phyloP scores from a whole-genome alignment of 495 filamentous ascomycete genomes.

The Penicillium lividum region DNA sequence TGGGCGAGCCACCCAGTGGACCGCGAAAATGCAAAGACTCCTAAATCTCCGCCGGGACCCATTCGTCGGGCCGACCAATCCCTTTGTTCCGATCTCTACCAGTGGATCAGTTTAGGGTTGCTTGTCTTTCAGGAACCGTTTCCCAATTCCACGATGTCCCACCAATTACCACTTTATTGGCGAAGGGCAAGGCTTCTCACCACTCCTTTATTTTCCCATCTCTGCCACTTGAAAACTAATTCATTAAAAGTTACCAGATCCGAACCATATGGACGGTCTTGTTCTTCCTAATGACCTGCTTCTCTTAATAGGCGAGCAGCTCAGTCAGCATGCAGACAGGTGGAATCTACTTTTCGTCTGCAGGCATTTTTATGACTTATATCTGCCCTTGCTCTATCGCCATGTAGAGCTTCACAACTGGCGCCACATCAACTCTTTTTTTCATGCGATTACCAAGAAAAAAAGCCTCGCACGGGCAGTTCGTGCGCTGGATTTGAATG shows the following conservation, averaged over 20 bases:
- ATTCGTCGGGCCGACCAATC: background rate
- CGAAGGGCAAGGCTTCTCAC: too few species aligned
- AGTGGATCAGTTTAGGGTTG: background rate
- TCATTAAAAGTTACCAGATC: background rate
- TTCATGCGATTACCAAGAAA: background rate
- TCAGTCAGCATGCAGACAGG: background rate
- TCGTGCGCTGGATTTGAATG: background rate
- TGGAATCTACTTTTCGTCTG: background rate
- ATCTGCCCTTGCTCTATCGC: background rate
- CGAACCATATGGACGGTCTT: background rate
- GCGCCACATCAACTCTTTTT: background rate
- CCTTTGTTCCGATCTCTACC: background rate
- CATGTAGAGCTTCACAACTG: background rate
- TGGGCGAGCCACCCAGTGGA: too few species aligned
- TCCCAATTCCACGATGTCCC: background rate
- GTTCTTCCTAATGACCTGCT: background rate
- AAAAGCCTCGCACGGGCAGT: background rate
- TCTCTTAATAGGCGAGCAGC: background rate
- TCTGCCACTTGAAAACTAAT: too few species aligned
- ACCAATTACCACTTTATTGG: too few species aligned
- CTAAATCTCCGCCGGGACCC: background rate
- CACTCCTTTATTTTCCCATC: too few species aligned
- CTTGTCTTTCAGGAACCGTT: background rate
- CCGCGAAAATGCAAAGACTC: too few species aligned
- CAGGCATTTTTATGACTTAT: background rate